Percentiles rank a stretch among this genome's conserved stretches.
Conservation (phyloP, 2,329 filamentous ascomycete genomes). For the Neoarthrinium moseri region DNA sequence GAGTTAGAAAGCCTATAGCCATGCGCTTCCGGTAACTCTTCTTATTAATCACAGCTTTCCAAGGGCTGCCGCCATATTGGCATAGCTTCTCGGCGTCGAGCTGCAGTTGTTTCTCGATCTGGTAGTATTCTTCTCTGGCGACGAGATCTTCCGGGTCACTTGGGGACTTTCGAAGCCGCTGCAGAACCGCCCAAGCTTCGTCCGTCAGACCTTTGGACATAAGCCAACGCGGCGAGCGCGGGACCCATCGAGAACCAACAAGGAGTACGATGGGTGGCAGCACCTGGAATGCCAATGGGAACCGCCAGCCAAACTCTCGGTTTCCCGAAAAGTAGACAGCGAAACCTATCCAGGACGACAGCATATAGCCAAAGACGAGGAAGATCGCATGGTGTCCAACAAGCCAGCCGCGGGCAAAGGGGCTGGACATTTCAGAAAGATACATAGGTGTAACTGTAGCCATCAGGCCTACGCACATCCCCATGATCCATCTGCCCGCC, state of each 20-base stretch:
- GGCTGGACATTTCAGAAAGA: conserved; percentile 39
- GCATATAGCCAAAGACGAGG: conserved; percentile 45
- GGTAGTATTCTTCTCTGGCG: conserved; percentile 44
- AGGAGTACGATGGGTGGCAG: conserved; percentile 38
- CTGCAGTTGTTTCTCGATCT: conserved; percentile 43
- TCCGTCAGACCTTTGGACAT: conserved; percentile 42
- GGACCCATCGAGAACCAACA: conserved; percentile 38
- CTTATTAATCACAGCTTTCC: conserved; percentile 44
- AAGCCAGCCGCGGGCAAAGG: conserved; percentile 39
- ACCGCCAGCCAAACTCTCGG: conserved; percentile 41
- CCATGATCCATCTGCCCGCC: conserved; percentile 38
- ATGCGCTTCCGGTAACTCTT: conserved; percentile 49
- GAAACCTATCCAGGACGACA: conserved; percentile 41
- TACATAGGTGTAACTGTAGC: conserved; percentile 44
- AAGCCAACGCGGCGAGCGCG: conserved; percentile 48
- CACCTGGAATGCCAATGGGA: conserved; percentile 39
- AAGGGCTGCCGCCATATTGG: conserved; percentile 35
- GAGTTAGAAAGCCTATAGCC: conserved; percentile 49
- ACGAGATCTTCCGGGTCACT: conserved; percentile 38
- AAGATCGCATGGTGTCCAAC: conserved; percentile 45
- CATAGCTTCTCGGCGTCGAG: conserved; percentile 40
- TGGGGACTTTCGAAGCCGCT: conserved; percentile 33
- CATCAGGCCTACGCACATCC: conserved; percentile 39
- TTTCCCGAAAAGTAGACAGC: conserved; percentile 41
- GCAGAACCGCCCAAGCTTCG: conserved; percentile 42